A percentile compares a stretch with the other conserved stretches of the same genome.
These are phyloP conservation scores for Kentomonas sorsogonicus DNA, from an alignment of 208 protist species.

Conservation along the genomic window DNA sequence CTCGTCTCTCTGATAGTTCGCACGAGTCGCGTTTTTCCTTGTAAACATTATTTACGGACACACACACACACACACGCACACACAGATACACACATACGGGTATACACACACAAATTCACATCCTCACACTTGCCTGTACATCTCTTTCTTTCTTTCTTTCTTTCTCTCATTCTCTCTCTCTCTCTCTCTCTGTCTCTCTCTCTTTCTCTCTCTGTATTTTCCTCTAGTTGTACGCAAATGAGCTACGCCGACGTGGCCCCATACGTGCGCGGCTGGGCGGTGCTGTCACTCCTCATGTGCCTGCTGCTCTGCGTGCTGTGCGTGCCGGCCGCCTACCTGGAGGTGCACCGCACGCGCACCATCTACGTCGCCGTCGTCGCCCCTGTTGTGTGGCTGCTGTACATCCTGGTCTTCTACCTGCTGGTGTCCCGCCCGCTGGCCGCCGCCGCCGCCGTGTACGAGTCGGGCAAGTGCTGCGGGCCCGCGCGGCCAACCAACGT, in stretches of 20 bases:
- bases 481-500: slow-evolving; percentile 6
- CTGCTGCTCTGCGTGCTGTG: slow-evolving; percentile 48
- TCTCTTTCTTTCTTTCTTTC: not conserved
- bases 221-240: not conserved
- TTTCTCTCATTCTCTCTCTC: too few species aligned
- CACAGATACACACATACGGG: too few species aligned
- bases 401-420: slow-evolving; percentile 44
- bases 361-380: slow-evolving; percentile 51
- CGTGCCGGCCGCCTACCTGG: slow-evolving; percentile 51
- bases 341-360: slow-evolving; percentile 17
- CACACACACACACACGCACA: too few species aligned
- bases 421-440: slow-evolving; percentile 48
- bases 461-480: slow-evolving; percentile 20
- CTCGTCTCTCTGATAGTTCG: too few species aligned
- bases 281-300: slow-evolving; percentile 40
- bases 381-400: slow-evolving; percentile 38
- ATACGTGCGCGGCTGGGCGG: slow-evolving; percentile 39
- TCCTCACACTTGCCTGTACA: not conserved
- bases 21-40: too few species aligned
- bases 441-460: slow-evolving; percentile 28
- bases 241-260: not conserved
- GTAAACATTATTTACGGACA: too few species aligned
- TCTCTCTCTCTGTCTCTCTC: slow-evolving; percentile 6
- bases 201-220: not conserved
- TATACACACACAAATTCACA: not conserved